These are phyloP conservation scores for Fragilaria crotonensis DNA, from an alignment of 108 stramenopile genomes.

Conservation along the genomic window DNA sequence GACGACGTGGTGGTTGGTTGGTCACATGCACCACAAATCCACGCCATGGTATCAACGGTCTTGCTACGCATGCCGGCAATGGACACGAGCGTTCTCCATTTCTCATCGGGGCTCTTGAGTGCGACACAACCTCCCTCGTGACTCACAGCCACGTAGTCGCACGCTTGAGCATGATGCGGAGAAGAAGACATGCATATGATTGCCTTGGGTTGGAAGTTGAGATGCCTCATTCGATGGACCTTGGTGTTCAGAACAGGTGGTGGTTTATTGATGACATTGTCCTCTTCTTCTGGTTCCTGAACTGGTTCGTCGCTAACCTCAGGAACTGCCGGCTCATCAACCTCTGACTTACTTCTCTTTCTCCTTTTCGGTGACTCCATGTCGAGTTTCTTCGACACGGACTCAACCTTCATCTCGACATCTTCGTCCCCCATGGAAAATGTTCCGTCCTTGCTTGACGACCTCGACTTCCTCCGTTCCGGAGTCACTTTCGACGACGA, in stretches of 20 bases:
- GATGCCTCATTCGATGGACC: conserved; percentile 70
- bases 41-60: conserved; percentile 42
- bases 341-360: no score
- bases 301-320: no score
- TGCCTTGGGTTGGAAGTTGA: conserved; percentile 41
- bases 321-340: no score
- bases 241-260: not conserved
- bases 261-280: no score
- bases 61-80: conserved; percentile 31
- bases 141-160: conserved; percentile 29
- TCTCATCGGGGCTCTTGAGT: conserved; percentile 39
- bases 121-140: conserved; percentile 67
- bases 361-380: no score
- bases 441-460: no score
- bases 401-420: no score
- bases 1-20: not conserved
- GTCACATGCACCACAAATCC: conserved; percentile 25
- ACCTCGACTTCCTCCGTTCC: no score
- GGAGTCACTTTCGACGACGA: no score
- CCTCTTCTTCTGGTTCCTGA: no score
- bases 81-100: conserved; percentile 43
- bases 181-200: conserved; percentile 52
- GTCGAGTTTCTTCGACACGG: no score
- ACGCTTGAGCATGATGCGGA: conserved; percentile 10
- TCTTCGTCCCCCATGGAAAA: no score